Evolutionary conservation across 2,329 filamentous ascomycete genomes (phyloP).

Genomic region (Periconia sp.): DNA sequence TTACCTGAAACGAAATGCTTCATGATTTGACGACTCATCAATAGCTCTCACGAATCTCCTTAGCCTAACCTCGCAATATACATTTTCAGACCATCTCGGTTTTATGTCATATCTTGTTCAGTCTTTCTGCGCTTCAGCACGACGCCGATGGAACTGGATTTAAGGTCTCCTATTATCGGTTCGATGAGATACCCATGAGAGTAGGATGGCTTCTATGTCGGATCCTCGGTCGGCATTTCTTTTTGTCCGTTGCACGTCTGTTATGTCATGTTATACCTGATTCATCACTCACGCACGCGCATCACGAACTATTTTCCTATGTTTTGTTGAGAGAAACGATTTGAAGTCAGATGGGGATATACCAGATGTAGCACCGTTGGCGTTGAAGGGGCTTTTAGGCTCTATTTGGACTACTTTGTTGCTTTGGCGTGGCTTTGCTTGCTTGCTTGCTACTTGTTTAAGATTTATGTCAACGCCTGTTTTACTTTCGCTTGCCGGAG

Average conservation of each 20-base stretch:
- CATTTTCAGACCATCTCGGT: constrained; percentile 8
- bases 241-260: constrained; percentile 5
- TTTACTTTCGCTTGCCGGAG: neutral
- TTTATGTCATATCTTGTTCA: constrained; percentile 8
- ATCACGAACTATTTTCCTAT: no score
- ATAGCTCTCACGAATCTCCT: constrained; percentile 19
- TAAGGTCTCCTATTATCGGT: constrained; percentile 25
- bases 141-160: constrained; percentile 20
- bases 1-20: constrained; percentile 7
- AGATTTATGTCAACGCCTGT: neutral
- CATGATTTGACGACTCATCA: constrained; percentile 19
- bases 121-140: constrained; percentile 14
- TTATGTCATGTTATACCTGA: neutral
- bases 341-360: constrained; percentile 8
- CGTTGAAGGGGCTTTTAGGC: constrained; percentile 10
- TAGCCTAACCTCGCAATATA: constrained; percentile 11
- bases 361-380: constrained; percentile 10
- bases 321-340: neutral
- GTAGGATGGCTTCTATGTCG: constrained; percentile 25
- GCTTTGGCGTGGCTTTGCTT: neutral
- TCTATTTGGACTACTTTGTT: constrained; percentile 1
- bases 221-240: constrained; percentile 13
- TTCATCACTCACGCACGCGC: no score
- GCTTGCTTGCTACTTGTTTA: neutral
- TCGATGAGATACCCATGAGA: constrained; percentile 37